Percentiles rank a stretch among this genome's conserved stretches.
phyloP scores from a whole-genome alignment of 352 stramenopile species.

The Phytophthora crassamura region DNA sequence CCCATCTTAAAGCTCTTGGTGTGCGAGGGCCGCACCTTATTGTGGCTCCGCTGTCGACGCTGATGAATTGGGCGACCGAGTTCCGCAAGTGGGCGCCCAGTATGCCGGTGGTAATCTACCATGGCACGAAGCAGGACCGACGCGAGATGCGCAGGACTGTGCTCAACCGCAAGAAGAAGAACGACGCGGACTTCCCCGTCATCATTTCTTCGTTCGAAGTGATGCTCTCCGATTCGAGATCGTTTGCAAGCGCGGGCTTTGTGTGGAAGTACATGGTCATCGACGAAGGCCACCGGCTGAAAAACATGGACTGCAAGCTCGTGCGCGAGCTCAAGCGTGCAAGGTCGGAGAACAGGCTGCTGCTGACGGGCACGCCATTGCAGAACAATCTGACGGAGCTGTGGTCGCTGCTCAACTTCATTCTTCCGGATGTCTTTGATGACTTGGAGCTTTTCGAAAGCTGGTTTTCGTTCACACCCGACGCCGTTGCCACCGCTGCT shows the following conservation, averaged over 20 bases:
- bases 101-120: constrained; percentile 98
- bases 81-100: constrained; percentile 81
- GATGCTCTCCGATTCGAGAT: constrained; percentile 77
- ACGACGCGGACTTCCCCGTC: constrained; percentile 78
- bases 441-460: constrained; percentile 98
- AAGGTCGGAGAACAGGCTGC: constrained; percentile 92
- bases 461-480: constrained; percentile 98
- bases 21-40: constrained; percentile 96
- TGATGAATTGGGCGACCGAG: constrained; percentile 98
- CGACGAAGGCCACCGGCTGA: constrained; percentile 98
- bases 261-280: constrained; percentile 97
- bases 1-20: constrained; percentile 92
- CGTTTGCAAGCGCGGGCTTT: constrained; percentile 66
- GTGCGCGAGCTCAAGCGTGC: constrained; percentile 95
- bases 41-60: constrained; percentile 97
- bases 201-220: constrained; percentile 91
- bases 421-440: constrained; percentile 98
- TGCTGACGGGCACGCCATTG: constrained; percentile 97
- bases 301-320: constrained; percentile 97
- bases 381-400: constrained; percentile 99
- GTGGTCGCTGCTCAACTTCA: constrained; percentile 99
- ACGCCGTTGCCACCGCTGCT: constrained; percentile 46
- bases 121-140: constrained; percentile 85
- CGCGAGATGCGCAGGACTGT: constrained; percentile 52
- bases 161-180: constrained; percentile 59